Base-by-base conservation (phyloP, 306 rosid genomes). In the Vigna reflexopilosa region DNA sequence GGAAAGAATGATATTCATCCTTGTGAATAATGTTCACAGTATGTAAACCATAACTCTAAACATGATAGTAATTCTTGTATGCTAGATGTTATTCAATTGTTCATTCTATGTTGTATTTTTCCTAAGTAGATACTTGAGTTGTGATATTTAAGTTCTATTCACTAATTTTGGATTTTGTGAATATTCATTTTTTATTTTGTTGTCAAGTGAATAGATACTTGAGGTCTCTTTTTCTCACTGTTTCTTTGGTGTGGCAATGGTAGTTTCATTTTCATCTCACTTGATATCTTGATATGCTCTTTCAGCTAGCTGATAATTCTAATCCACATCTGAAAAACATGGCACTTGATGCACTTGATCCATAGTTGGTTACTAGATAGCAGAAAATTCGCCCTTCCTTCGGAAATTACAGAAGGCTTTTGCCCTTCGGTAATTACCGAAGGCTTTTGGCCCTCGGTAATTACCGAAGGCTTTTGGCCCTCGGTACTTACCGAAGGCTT, bases 291-390 rank as follows among this genome's bases (percentile, higher is more conserved):
- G 69, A 57, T 26, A 34, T 56, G 59, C 49, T 86, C 76, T 88
- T 80, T 83, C 97, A 94, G 98, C 97, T 94, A 86, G 97, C 95
- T 67, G 89, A 89, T 57, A 87, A 90, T 80, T 83, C 98, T 78
- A 92, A 88, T 84, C 97, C 84, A 68, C 92, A 92, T 72, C 82
- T 92, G 83, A 91, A 91, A 80, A 94, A 87, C 77, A 87, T 90
- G 90, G 98, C 97, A 52, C 95, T 94, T 70, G 97, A 94, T 87
- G 95, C 97, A 24, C 81, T 92, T n/a, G n/a, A n/a, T n/a, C n/a
- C 20, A 19, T 19, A 19, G 0, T 19, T 19, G 20, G 20, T 19
- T 19, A 19, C 20, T 19, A 0, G 20, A 19, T 0, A 19, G 20
- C 20, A 19, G 20, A 19, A 19, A 19, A 19, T 19, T 19, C 20